Conservation (phyloP, 1,284 basidiomycete species). For the Cutaneotrichosporon cutaneum region DNA sequence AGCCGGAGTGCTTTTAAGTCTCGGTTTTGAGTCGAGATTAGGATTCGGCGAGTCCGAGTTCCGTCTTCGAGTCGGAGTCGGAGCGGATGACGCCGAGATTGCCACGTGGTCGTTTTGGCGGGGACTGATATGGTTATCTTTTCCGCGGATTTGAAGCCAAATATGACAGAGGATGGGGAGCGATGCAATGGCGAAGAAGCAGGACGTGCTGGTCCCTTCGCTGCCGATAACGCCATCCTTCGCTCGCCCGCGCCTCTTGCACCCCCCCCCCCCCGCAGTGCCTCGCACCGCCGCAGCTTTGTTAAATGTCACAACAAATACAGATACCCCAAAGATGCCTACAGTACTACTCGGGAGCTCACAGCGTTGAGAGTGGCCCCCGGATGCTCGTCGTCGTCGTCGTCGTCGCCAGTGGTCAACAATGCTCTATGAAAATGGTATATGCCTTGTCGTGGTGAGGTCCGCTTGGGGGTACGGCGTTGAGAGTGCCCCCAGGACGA, state of each 20-base stretch:
- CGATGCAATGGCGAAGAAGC: not conserved
- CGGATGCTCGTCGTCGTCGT: slow-evolving; percentile 8
- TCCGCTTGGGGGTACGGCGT: slow-evolving; percentile 1
- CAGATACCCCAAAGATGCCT: slow-evolving; percentile 8
- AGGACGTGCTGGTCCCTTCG: not conserved
- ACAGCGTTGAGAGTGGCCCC: slow-evolving; percentile 10
- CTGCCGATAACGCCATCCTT: not conserved
- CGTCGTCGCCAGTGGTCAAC: not conserved
- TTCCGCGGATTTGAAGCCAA: not conserved
- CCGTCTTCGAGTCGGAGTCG: not conserved
- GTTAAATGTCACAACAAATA: slow-evolving; percentile 7
- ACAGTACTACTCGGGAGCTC: slow-evolving; percentile 3
- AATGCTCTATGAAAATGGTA: slow-evolving; percentile 3
- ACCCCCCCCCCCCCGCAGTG: not conserved
- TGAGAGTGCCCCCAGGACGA: slow-evolving; percentile 8
- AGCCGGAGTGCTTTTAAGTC: not conserved
- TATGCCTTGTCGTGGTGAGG: slow-evolving; percentile 9
- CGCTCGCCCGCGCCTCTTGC: too few relatives aligned
- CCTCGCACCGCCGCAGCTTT: too few relatives aligned
- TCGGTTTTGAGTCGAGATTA: not conserved
- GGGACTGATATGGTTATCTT: not conserved
- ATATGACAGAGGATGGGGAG: not conserved
- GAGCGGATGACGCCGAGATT: not conserved
- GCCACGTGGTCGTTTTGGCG: not conserved
- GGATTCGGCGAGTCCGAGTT: not conserved